Conservation (phyloP, 352 stramenopile species). For the Pythium pyrilobum region DNA sequence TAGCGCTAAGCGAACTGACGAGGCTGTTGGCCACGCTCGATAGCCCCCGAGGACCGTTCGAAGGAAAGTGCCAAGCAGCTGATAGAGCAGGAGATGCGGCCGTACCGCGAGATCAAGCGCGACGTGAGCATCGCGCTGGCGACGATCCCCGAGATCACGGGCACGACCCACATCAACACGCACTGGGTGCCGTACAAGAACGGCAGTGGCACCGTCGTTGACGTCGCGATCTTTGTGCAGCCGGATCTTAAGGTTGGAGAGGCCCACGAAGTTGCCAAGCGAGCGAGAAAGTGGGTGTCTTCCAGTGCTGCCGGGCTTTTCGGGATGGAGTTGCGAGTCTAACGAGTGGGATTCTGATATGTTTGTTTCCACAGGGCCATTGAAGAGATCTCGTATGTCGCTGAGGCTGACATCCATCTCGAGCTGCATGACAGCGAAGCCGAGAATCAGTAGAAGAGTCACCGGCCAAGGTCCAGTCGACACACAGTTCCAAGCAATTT, state of each 20-base stretch:
- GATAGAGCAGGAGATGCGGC: conserved; percentile 54
- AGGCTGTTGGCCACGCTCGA: conserved; percentile 2
- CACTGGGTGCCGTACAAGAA: conserved; percentile 68
- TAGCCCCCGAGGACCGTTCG: conserved; percentile 22
- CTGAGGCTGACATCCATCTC: conserved; percentile 78
- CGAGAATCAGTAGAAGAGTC: conserved; percentile 1
- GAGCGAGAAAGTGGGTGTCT: conserved; percentile 50
- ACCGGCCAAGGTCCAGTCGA: too few relatives aligned
- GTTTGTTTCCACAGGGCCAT: conserved; percentile 44
- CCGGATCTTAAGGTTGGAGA: conserved; percentile 73
- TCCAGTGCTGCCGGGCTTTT: background rate
- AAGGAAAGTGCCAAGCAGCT: conserved; percentile 25
- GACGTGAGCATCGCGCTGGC: conserved; percentile 60
- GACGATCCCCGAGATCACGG: conserved; percentile 61
- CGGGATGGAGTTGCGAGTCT: background rate
- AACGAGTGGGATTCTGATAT: background rate
- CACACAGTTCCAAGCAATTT: too few relatives aligned
- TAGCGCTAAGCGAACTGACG: too few relatives aligned
- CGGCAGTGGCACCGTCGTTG: conserved; percentile 60
- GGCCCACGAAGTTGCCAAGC: conserved; percentile 65
- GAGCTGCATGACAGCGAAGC: conserved; percentile 39
- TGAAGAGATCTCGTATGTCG: conserved; percentile 72
- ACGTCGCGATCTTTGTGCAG: conserved; percentile 74
- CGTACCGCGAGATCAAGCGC: conserved; percentile 69
- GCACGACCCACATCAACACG: conserved; percentile 77